Evolutionary conservation across 73 alveolate species (phyloP).

Genomic region (Tetrahymena thermophila): DNA sequence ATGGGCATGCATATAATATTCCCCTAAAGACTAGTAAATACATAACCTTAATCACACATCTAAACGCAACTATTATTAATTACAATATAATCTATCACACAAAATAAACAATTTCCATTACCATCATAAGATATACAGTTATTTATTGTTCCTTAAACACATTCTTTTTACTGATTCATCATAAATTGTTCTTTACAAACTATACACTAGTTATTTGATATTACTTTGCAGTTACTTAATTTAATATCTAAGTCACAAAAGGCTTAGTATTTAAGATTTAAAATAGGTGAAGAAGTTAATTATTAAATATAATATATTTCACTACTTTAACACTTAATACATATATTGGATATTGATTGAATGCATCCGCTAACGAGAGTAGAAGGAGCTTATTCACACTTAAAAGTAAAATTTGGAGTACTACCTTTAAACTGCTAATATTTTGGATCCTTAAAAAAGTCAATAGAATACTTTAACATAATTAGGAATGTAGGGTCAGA

Average conservation of each 20-base stretch:
- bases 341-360: no score
- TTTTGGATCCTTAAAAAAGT: not conserved
- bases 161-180: not conserved
- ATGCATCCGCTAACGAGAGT: not conserved
- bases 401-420: not conserved
- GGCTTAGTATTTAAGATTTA: not conserved
- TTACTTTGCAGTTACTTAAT: not conserved
- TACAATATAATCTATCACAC: not conserved
- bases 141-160: not conserved
- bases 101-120: not conserved
- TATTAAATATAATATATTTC: not conserved
- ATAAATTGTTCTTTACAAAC: not conserved
- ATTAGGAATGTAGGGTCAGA: not conserved
- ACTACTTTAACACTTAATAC: not conserved
- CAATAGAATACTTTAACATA: not conserved
- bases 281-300: no score
- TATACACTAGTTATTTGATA: not conserved
- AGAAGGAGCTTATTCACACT: not conserved
- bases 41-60: not conserved
- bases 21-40: not conserved
- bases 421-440: not conserved
- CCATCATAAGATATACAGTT: not conserved
- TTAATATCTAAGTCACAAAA: not conserved
- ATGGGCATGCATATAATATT: no score
- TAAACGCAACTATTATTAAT: not conserved